Evolutionary conservation across 371 early-diverging fungal species (phyloP), one percentile per base, ranked within the genome.

Genomic region (Mucor irregularis): DNA sequence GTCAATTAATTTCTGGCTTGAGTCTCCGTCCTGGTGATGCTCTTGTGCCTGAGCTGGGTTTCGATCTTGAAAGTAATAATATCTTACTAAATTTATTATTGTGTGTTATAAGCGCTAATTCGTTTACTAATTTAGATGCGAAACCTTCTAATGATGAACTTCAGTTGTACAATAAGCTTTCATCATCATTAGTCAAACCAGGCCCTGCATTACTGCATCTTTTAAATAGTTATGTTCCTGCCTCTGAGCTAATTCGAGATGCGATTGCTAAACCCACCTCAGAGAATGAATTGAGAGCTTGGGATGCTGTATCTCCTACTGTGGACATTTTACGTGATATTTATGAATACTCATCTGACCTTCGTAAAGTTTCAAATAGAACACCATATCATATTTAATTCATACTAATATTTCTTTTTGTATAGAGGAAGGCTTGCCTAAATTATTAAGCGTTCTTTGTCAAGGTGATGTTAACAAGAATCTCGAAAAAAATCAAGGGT

Each of bases 231-330:
- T 92, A 90, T 70, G 66, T 67, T 16, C 52, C 68, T 48, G 64
- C 68, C 31, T 64, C 64, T 28, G 63, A 69, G 26, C 65, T 71
- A 35, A 73, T 81, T 47, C 62, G 70, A 17, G 59, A 86, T 78
- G 97, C 96, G 21, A 94, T 96, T 51, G 86, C 90, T 9, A 74
- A 70, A 28, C 93, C 95, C 11, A 84, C 82, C 24, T 73, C 81
- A 31, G 91, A 92, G 49, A 86, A 88, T 53, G 97, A 96, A 68
- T 78, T 89, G 28, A 87, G 76, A 38, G 95, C 94, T 16, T 96
- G 94, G 96, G 72, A 83, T 39, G 86, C 85, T 33, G 80, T 95
- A 11, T 71, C 79, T 16, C 95, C 94, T 21, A 86, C 88, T 10
- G 93, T 94, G 8, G 64, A 69, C 22, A 84, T 86, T 60, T 73